Conservation (phyloP, 768 basidiomycete genomes). For the Boletus edulis region DNA sequence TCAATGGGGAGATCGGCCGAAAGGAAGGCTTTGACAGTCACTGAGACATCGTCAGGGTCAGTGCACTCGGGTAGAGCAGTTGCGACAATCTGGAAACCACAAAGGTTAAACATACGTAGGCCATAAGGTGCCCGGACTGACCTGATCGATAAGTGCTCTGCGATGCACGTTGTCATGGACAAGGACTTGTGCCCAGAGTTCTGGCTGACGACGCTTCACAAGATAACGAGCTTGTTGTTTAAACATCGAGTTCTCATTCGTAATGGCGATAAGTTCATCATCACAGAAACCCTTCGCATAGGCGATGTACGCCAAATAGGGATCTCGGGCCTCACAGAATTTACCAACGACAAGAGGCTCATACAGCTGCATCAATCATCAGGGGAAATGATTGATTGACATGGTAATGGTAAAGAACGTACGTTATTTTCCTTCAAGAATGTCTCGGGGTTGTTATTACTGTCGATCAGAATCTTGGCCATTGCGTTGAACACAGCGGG, state of each 20-base stretch:
- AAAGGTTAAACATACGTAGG: background rate
- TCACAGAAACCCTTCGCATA: slow-evolving; percentile 99
- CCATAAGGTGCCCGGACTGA: slow-evolving; percentile 25
- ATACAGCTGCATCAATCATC: slow-evolving; percentile 61
- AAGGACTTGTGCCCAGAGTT: slow-evolving; percentile 96
- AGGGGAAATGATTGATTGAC: background rate
- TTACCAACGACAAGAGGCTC: slow-evolving; percentile 97
- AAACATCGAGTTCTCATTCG: slow-evolving; percentile 99
- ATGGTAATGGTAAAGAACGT: slow-evolving; percentile 27
- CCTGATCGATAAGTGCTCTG: slow-evolving; percentile 92
- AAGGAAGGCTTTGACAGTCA: slow-evolving; percentile 98
- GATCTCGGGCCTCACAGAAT: slow-evolving; percentile 98
- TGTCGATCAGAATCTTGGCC: slow-evolving; percentile 98
- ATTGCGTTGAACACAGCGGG: slow-evolving; percentile 94
- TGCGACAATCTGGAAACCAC: slow-evolving; percentile 66
- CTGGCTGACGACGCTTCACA: slow-evolving; percentile 91
- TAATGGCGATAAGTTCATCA: slow-evolving; percentile 93
- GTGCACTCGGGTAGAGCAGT: slow-evolving; percentile 96
- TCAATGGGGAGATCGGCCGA: slow-evolving; percentile 96
- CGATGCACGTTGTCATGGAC: slow-evolving; percentile 87
- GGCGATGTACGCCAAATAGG: slow-evolving; percentile 97
- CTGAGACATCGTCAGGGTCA: slow-evolving; percentile 96
- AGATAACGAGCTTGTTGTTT: slow-evolving; percentile 99
- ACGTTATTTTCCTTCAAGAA: slow-evolving; percentile 99
- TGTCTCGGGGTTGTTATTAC: slow-evolving; percentile 95